Percentiles rank a stretch among this genome's conserved stretches.
phyloP scores from a whole-genome alignment of 1,284 basidiomycete species.

The Bondarzewia mesenterica region DNA sequence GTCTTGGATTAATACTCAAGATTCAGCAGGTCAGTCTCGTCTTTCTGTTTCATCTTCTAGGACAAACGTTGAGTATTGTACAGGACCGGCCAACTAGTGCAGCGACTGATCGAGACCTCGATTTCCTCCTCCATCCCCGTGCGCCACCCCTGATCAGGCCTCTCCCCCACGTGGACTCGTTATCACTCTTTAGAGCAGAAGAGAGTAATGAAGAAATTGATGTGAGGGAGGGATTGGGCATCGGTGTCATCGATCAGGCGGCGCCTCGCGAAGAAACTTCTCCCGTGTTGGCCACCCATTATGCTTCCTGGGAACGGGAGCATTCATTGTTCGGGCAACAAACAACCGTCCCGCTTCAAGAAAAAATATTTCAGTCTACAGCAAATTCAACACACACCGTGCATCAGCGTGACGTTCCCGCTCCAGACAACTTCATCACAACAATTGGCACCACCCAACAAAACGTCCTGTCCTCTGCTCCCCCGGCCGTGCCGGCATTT shows the following conservation, averaged over 20 bases:
- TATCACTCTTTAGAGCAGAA: conserved; percentile 53
- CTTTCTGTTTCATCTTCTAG: neutral
- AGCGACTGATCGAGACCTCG: conserved; percentile 31
- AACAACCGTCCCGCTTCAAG: no score
- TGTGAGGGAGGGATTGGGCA: conserved; percentile 32
- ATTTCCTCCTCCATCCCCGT: conserved; percentile 67
- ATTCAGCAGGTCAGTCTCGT: conserved; percentile 1
- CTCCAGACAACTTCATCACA: no score
- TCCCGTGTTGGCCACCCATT: neutral
- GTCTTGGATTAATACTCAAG: conserved; percentile 42
- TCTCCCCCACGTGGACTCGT: conserved; percentile 52
- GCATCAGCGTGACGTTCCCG: no score
- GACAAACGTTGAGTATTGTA: no score
- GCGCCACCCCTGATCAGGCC: conserved; percentile 66
- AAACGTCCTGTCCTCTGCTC: no score
- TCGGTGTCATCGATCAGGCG: conserved; percentile 15
- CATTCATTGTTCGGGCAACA: no score
- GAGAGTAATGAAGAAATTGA: conserved; percentile 54
- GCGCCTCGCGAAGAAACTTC: neutral
- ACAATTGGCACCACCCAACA: no score
- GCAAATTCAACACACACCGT: no score
- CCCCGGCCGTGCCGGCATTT: no score
- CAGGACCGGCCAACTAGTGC: neutral
- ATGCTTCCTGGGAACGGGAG: neutral
- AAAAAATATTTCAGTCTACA: no score